Base-by-base conservation (phyloP, 1,284 basidiomycete genomes). In the Cryptococcus depauperatus region DNA sequence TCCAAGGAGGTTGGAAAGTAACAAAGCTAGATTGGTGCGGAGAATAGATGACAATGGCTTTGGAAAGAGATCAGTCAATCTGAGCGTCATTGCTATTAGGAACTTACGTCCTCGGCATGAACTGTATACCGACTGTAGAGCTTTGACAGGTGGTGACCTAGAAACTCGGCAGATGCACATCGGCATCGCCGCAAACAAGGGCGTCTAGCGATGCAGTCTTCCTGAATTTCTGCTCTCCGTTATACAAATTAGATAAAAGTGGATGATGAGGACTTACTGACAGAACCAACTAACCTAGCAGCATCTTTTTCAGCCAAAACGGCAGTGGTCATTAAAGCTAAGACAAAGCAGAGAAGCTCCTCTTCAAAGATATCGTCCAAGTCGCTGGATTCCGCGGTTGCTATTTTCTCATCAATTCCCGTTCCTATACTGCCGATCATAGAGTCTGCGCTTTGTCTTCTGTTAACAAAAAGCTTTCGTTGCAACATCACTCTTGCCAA, bases 21-120 rank as follows among this genome's bases (percentile, higher is more conserved):
- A 37, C 3, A 57, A 46, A n/a, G 50, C 55, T 10, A 57, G 42
- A 39, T 57, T 51, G 14, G 50, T 53, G 2, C 45, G 29, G 11
- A 51, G 27, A 16, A 51, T 47, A 7, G 35, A 32, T 8, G 47
- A 29, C 21, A 43, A 29, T 1, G 51, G 37, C 53, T 55, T 19
- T 5, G 7, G 18, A 16, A 32, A 4, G 14, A 2, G 4, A 18
- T 25, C 22, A 35, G 19, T 30, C 8, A 9, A 4, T 25, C 14
- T 16, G n/a, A 14, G 9, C 22, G 5, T n/a, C 22, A 37, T 10
- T 4, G 21, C 23, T 29, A 30, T 5, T 10, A 26, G 25, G 23
- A 19, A 41, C 51, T 50, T 26, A 56, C 54, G 25, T 50, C 46
- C 7, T 46, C 44, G 5, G 26, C 33, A 11, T 35, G 16, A 10